Conservation (phyloP, 306 rosid species). For the Mucuna pruriens region DNA sequence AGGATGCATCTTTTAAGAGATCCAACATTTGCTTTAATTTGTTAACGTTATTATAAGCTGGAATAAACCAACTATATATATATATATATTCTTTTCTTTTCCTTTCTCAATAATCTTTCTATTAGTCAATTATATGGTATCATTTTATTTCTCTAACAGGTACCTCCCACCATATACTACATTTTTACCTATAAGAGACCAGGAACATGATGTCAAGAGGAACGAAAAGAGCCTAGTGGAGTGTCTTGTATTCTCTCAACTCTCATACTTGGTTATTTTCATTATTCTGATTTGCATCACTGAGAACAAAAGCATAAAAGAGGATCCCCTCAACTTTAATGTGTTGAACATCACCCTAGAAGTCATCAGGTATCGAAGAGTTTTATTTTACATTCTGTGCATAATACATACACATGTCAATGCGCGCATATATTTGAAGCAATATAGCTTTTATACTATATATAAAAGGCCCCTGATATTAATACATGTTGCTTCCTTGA, state of each 20-base stretch:
- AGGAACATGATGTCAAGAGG: neutral
- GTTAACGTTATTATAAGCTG: neutral
- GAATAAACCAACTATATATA: slow-evolving; percentile 3
- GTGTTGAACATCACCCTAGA: slow-evolving; percentile 63
- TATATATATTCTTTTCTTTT: too few species aligned
- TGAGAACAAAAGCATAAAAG: slow-evolving; percentile 60
- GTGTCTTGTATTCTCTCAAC: slow-evolving; percentile 54
- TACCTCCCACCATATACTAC: slow-evolving; percentile 72
- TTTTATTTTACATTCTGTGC: neutral
- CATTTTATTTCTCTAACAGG: slow-evolving; percentile 36
- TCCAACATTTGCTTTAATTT: neutral
- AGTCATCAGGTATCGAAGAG: slow-evolving; percentile 37
- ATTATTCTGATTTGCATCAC: slow-evolving; percentile 67
- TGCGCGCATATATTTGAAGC: too few species aligned
- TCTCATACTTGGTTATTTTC: slow-evolving; percentile 65
- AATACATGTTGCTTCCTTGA: neutral
- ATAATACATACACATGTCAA: neutral
- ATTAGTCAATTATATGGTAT: neutral
- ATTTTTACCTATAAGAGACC: slow-evolving; percentile 42
- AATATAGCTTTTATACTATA: too few species aligned
- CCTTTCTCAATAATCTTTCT: too few species aligned
- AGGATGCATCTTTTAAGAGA: neutral
- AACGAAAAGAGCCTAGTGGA: slow-evolving; percentile 36
- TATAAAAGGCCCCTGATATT: too few species aligned
- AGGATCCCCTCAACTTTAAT: slow-evolving; percentile 80